Evolutionary conservation across 192 early-diverging fungal species (phyloP).

Genomic region (Entophlyctis luteolus): DNA sequence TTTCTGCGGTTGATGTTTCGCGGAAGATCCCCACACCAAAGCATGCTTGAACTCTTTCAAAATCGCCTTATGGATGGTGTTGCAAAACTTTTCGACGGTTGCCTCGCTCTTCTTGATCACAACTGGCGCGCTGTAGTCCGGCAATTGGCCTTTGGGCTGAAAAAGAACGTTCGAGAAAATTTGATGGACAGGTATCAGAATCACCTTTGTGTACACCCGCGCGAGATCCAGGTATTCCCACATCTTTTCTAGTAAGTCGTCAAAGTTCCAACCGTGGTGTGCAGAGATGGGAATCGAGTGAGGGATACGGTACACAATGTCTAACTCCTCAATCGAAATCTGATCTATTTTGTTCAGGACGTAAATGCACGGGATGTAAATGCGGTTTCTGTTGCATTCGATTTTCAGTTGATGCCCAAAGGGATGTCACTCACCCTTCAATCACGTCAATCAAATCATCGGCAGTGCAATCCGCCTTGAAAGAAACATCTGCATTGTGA

Average conservation of each 20-base stretch:
- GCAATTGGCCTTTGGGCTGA: slow-evolving; percentile 91
- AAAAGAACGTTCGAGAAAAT: no score
- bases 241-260: slow-evolving; percentile 83
- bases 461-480: slow-evolving; percentile 88
- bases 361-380: slow-evolving; percentile 95
- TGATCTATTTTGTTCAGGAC: slow-evolving; percentile 99
- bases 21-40: slow-evolving; percentile 90
- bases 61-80: slow-evolving; percentile 92
- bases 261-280: slow-evolving; percentile 88
- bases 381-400: slow-evolving; percentile 51
- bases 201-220: slow-evolving; percentile 67
- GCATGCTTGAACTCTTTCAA: slow-evolving; percentile 88
- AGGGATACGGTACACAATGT: slow-evolving; percentile 95
- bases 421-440: slow-evolving; percentile 60
- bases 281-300: slow-evolving; percentile 74
- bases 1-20: slow-evolving; percentile 97
- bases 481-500: slow-evolving; percentile 91
- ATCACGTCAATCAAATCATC: slow-evolving; percentile 98
- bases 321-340: slow-evolving; percentile 92
- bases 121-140: slow-evolving; percentile 91
- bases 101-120: slow-evolving; percentile 70
- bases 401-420: not conserved
- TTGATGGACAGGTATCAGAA: not conserved
- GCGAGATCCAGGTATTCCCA: slow-evolving; percentile 71
- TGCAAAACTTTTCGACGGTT: slow-evolving; percentile 89